Evolutionary conservation across 441 rosid genomes (phyloP), one percentile per base, ranked within the genome.

Genomic region (Hura crepitans): DNA sequence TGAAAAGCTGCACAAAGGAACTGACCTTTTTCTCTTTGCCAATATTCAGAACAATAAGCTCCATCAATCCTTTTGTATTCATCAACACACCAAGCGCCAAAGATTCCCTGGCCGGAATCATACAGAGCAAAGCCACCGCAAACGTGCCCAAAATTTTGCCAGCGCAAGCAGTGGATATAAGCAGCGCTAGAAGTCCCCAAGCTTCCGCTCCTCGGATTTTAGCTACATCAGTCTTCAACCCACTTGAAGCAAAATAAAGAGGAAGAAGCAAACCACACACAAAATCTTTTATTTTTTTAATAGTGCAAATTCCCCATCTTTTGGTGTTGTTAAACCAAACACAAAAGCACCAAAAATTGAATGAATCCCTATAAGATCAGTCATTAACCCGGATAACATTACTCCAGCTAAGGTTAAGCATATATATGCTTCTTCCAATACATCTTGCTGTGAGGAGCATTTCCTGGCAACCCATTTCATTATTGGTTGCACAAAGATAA

Each of bases 401-500:
- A 71, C 74, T 23, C 74, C 69, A 0, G 63, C 63, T 13, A 71
- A 1, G 8, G 69, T 63, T 20, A 71, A 4, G 4, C 74, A 71
- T 53, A 71, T 62, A n/a, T 4, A 71, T 15, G 55, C 74, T 53
- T 63, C 68, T 0, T 62, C 68, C 3, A 50, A 18, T 13, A 17
- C n/a, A 30, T 70, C 67, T 14, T 61, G 61, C 46, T 51, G 30
- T 6, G 8, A 18, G 1, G 68, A 61, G 62, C 54, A 62, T 62
- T 46, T 13, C 6, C 62, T 13, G 6, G 62, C 51, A 2, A 79
- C 75, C 77, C 79, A 70, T 22, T 62, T 79, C 79, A 79, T 75
- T 8, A 71, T 65, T 0, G 79, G 82, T 31, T 76, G 68, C 39
- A 79, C 62, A 30, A 31, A 56, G 4, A 70, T 60, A 4, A 75